phyloP scores from a whole-genome alignment of 331 rosid species.

The Erythrophleum ivorense region DNA sequence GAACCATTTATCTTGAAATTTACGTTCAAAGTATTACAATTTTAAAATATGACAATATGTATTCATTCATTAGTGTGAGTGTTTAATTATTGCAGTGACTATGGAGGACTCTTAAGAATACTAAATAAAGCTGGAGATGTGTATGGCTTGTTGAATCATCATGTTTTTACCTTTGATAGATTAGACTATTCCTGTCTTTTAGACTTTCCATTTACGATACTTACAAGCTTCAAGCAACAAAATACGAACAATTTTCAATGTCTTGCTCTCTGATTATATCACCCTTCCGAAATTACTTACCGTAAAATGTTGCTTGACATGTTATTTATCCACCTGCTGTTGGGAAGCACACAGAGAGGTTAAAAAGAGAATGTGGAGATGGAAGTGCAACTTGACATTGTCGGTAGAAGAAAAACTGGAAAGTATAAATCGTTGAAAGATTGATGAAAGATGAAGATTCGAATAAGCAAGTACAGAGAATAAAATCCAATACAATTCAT shows the following conservation, averaged over 20 bases:
- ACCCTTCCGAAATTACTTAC: background rate
- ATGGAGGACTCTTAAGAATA: too few species aligned
- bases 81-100: too few species aligned
- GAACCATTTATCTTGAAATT: too few species aligned
- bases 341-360: background rate
- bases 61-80: too few species aligned
- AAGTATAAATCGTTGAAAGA: background rate
- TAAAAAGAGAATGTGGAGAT: background rate
- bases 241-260: background rate
- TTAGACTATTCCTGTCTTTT: too few species aligned
- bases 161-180: too few species aligned
- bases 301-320: background rate
- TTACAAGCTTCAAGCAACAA: too few species aligned
- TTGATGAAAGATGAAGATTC: constrained; percentile 38
- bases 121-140: too few species aligned
- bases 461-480: constrained; percentile 43
- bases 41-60: too few species aligned
- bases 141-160: too few species aligned
- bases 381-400: background rate
- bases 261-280: background rate
- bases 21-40: too few species aligned
- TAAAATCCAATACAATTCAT: constrained; percentile 39
- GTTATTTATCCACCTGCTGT: background rate
- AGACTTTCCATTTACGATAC: too few species aligned
- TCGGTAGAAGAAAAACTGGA: background rate